These are phyloP conservation scores for Phytopythium vexans DNA, from an alignment of 352 stramenopile genomes.

Conservation along the genomic window DNA sequence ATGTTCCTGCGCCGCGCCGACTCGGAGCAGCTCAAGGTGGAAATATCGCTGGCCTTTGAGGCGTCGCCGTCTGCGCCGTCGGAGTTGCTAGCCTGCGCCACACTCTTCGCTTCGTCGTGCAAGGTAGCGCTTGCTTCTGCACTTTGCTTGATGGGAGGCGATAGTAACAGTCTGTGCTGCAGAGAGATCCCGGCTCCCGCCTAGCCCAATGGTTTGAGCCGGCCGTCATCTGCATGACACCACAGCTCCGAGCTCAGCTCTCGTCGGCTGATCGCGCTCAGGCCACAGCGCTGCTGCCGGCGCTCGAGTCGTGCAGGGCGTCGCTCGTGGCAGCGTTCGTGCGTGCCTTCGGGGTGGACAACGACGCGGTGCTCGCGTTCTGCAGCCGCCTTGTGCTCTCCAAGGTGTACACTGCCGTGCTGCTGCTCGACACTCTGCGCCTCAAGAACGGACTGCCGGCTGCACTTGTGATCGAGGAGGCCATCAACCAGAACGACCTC, in stretches of 20 bases:
- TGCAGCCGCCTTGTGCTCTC: constrained; percentile 22
- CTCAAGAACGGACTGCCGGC: constrained; percentile 42
- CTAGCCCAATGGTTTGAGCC: constrained; percentile 3
- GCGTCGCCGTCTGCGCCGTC: constrained; percentile 24
- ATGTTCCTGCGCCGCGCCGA: constrained; percentile 32
- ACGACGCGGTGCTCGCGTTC: constrained; percentile 22
- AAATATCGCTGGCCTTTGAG: constrained; percentile 33
- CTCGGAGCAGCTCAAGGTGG: constrained; percentile 19
- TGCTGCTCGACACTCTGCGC: constrained; percentile 41
- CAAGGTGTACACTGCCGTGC: constrained; percentile 30
- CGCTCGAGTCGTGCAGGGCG: constrained; percentile 26
- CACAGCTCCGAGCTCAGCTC: constrained; percentile 13
- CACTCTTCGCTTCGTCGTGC: constrained; percentile 13
- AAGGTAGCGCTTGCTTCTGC: background rate
- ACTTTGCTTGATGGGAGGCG: background rate
- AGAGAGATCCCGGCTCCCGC: too few relatives aligned
- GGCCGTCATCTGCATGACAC: constrained; percentile 17
- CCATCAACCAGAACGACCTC: constrained; percentile 53
- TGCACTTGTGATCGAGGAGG: constrained; percentile 30
- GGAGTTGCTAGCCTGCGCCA: constrained; percentile 34
- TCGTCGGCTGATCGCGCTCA: constrained; percentile 28
- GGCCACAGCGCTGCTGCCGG: constrained; percentile 39
- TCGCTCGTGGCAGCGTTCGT: constrained; percentile 40
- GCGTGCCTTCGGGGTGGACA: constrained; percentile 34
- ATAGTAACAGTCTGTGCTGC: background rate